Evolutionary conservation across 495 filamentous ascomycete species (phyloP), one percentile per base, ranked within the genome.

Genomic region (Elaphomyces granulatus): DNA sequence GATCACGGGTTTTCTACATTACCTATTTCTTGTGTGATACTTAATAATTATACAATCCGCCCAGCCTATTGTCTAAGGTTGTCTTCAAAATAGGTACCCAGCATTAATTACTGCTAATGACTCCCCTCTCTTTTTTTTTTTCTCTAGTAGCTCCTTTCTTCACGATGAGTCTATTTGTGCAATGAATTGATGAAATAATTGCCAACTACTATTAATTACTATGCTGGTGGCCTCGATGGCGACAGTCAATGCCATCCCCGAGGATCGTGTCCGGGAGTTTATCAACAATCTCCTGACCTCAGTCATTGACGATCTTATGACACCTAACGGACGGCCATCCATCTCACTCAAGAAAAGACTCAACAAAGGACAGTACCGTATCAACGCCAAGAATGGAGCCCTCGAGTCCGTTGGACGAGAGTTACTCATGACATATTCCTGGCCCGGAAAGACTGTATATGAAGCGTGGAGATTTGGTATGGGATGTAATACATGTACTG

Each of bases 391-490:
- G 15, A 61, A 20, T 28, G 51, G 54, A 9, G 57, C 61, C 1
- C 50, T 64, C 0, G 61, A 61, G 38, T 35, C 47, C 21, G 36
- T 14, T 2, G 32, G 40, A 2, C 42, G 42, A 15, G 50, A 45
- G 1, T 43, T 44, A 18, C 35, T 37, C 8, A 44, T 47, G 6
- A 64, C 51, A 10, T 65, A 64, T 40, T 63, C 49, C 0, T 83
- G 77, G 60, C 78, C 78, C 10, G 78, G 74, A 7, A 70, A 53
- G 38, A 69, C 63, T 18, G 51, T 58, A 2, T 53, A 70, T 37
- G 78, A 82, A 54, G 75, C 78, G 3, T 75, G 74, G 74, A 73
- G 66, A 49, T 83, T 82, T 44, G 70, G 79, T 81, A 66, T 31
- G 57, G 56, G 32, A 46, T 31, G 0, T 6, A 6, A 26, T 37